These are phyloP conservation scores for Alnus glutinosa DNA, from an alignment of 306 rosid species.

Conservation along the genomic window DNA sequence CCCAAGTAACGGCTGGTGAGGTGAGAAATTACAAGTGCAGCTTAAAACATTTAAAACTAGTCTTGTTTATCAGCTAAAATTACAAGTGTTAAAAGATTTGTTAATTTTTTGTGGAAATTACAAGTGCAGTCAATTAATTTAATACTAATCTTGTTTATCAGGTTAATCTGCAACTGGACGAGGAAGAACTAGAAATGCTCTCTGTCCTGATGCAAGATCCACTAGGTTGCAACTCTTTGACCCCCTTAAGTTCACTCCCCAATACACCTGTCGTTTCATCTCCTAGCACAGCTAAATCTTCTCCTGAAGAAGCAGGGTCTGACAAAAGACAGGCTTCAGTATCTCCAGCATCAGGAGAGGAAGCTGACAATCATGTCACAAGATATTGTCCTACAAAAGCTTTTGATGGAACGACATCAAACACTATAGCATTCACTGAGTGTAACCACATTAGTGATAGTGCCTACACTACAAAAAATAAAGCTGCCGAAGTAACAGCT, in stretches of 20 bases:
- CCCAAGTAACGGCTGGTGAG: too few species aligned
- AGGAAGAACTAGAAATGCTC: not conserved
- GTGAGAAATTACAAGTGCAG: not conserved
- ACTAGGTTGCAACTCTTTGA: not conserved
- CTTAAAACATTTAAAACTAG: too few species aligned
- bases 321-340: conserved; percentile 36
- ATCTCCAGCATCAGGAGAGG: conserved; percentile 40
- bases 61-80: too few species aligned
- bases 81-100: conserved; percentile 15
- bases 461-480: conserved; percentile 23
- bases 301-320: conserved; percentile 56
- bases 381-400: conserved; percentile 22
- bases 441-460: conserved; percentile 31
- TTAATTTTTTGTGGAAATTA: not conserved
- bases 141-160: conserved; percentile 15
- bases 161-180: conserved; percentile 32
- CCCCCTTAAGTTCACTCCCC: not conserved
- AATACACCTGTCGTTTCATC: conserved; percentile 26
- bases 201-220: conserved; percentile 2
- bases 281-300: conserved; percentile 26
- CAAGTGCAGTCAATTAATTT: not conserved
- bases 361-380: not conserved
- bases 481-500: conserved; percentile 15
- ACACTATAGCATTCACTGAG: conserved; percentile 25
- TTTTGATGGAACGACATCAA: conserved; percentile 36